Percentiles rank a stretch among this genome's conserved stretches.
These are phyloP conservation scores for Psilocybe azurescens DNA, from an alignment of 768 basidiomycete genomes.

Conservation along the genomic window DNA sequence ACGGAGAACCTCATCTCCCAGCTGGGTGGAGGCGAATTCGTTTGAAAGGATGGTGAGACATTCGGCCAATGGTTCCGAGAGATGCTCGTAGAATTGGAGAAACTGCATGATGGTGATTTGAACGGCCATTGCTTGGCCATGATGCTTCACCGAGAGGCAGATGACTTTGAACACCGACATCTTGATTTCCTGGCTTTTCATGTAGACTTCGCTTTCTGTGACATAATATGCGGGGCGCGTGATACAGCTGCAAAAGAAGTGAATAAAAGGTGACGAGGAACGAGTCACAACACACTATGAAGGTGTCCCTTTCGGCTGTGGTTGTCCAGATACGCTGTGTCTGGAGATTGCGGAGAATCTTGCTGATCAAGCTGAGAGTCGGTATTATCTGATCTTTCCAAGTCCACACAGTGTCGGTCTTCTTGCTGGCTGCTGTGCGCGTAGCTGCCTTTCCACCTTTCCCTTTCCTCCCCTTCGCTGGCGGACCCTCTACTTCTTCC, in stretches of 20 bases:
- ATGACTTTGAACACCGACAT: slow-evolving; percentile 86
- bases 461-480: slow-evolving; percentile 58
- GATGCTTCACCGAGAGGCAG: slow-evolving; percentile 90
- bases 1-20: slow-evolving; percentile 90
- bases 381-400: slow-evolving; percentile 81
- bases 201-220: slow-evolving; percentile 84
- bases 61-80: slow-evolving; percentile 94
- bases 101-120: slow-evolving; percentile 92
- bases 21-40: slow-evolving; percentile 87
- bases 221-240: slow-evolving; percentile 88
- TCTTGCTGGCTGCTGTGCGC: slow-evolving; percentile 47
- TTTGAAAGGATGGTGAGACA: slow-evolving; percentile 78
- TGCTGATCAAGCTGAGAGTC: slow-evolving; percentile 73
- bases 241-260: slow-evolving; percentile 66
- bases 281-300: slow-evolving; percentile 65
- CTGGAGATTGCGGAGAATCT: slow-evolving; percentile 62
- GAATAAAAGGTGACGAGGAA: slow-evolving; percentile 1
- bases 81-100: slow-evolving; percentile 93
- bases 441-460: slow-evolving; percentile 54
- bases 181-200: slow-evolving; percentile 79
- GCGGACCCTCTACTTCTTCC: slow-evolving; percentile 51
- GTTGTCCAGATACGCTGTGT: slow-evolving; percentile 91
- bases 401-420: slow-evolving; percentile 58
- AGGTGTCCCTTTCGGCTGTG: slow-evolving; percentile 82
- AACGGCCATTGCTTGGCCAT: slow-evolving; percentile 81